These are phyloP conservation scores for Pichia nakasei DNA, from an alignment of 805 yeast genomes.

Conservation along the genomic window DNA sequence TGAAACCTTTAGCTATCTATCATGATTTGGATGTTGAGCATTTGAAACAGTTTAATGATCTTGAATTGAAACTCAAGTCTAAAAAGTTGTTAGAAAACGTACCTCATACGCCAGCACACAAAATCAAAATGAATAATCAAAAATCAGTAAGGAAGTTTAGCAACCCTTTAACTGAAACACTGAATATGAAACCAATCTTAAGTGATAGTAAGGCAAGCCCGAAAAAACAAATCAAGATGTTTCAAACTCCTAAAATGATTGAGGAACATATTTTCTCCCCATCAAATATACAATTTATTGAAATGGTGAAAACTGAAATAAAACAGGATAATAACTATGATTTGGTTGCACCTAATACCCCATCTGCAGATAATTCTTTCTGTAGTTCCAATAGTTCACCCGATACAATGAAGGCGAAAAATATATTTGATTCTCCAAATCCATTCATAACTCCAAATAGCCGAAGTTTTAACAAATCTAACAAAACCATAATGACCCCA, in stretches of 20 bases:
- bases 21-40: slow-evolving; percentile 1
- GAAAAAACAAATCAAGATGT: slow-evolving; percentile 1
- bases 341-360: background rate
- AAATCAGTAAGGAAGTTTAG: slow-evolving; percentile 6
- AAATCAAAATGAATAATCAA: background rate
- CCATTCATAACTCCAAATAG: slow-evolving; percentile 26
- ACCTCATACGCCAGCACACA: background rate
- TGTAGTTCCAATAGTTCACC: slow-evolving; percentile 9
- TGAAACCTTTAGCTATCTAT: slow-evolving; percentile 7
- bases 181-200: slow-evolving; percentile 7
- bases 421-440: slow-evolving; percentile 15
- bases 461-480: slow-evolving; percentile 10
- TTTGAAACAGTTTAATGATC: background rate
- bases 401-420: slow-evolving; percentile 5
- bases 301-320: slow-evolving; percentile 7
- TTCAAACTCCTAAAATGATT: slow-evolving; percentile 6
- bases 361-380: background rate
- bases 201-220: background rate
- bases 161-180: slow-evolving; percentile 7
- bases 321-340: background rate
- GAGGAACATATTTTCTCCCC: slow-evolving; percentile 5
- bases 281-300: slow-evolving; percentile 8
- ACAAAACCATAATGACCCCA: slow-evolving; percentile 10
- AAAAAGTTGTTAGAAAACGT: background rate
- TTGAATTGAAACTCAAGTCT: background rate